These are phyloP conservation scores for Leccinum variabile DNA, from an alignment of 1,284 basidiomycete genomes.

Conservation along the genomic window DNA sequence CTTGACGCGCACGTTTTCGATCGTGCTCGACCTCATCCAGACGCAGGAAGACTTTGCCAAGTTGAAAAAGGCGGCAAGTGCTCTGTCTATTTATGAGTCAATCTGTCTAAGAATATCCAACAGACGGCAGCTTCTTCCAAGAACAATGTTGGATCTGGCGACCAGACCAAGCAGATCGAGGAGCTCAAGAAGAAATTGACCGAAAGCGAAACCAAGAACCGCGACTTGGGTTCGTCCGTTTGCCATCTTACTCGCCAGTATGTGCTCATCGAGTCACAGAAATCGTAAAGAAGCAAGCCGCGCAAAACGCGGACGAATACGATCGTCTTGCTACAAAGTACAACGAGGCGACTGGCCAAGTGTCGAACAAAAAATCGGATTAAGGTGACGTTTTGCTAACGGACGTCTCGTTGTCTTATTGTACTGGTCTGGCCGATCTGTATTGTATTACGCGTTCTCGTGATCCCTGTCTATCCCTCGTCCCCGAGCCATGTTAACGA, in stretches of 20 bases:
- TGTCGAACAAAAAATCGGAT: slow-evolving; percentile 35
- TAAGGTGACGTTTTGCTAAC: slow-evolving; percentile 9
- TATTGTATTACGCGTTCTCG: not conserved
- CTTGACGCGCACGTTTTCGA: slow-evolving; percentile 89
- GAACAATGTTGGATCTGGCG: slow-evolving; percentile 37
- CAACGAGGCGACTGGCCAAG: slow-evolving; percentile 64
- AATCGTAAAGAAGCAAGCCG: slow-evolving; percentile 81
- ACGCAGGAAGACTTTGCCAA: slow-evolving; percentile 86
- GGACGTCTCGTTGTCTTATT: not conserved
- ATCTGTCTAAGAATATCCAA: not conserved
- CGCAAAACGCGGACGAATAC: slow-evolving; percentile 77
- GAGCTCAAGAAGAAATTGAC: slow-evolving; percentile 61
- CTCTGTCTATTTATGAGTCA: not conserved
- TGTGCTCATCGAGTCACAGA: slow-evolving; percentile 42
- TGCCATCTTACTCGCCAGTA: not conserved
- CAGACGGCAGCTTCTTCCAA: slow-evolving; percentile 43
- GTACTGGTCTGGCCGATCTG: not conserved
- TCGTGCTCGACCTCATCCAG: slow-evolving; percentile 88
- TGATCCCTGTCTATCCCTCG: not conserved
- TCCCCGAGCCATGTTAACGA: not conserved
- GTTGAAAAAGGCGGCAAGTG: slow-evolving; percentile 68
- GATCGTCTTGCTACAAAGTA: slow-evolving; percentile 78
- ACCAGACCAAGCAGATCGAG: slow-evolving; percentile 60
- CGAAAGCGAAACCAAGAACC: slow-evolving; percentile 48
- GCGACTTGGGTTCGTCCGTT: slow-evolving; percentile 65